These are phyloP conservation scores for Starmera amethionina DNA, from an alignment of 805 yeast species.

Conservation along the genomic window DNA sequence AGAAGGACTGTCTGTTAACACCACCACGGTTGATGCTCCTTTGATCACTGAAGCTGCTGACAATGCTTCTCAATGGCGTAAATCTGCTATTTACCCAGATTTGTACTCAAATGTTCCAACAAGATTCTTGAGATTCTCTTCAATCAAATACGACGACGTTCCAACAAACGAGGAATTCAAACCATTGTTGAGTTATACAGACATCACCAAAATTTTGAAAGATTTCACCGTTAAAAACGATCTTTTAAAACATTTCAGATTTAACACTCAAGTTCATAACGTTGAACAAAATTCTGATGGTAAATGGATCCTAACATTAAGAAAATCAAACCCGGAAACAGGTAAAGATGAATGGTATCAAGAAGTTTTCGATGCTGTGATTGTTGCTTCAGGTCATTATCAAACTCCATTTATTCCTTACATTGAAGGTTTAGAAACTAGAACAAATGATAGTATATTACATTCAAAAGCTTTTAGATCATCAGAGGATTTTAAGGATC, in stretches of 20 bases:
- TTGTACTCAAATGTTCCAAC: slow-evolving; percentile 32
- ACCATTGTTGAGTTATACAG: slow-evolving; percentile 27
- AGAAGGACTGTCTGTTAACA: slow-evolving; percentile 5
- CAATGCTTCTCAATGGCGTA: slow-evolving; percentile 26
- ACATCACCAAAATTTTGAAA: slow-evolving; percentile 19
- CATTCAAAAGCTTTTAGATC: slow-evolving; percentile 43
- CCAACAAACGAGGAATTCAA: slow-evolving; percentile 16
- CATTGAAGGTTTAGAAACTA: slow-evolving; percentile 32
- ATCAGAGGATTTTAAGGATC: slow-evolving; percentile 27
- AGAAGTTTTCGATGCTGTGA: slow-evolving; percentile 43
- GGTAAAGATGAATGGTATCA: slow-evolving; percentile 29
- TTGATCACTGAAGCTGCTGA: slow-evolving; percentile 15
- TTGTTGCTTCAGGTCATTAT: slow-evolving; percentile 51
- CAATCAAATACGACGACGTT: slow-evolving; percentile 21
- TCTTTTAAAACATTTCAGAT: slow-evolving; percentile 23
- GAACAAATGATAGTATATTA: slow-evolving; percentile 30
- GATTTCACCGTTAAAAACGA: slow-evolving; percentile 20
- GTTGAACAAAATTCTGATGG: slow-evolving; percentile 21
- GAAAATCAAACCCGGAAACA: slow-evolving; percentile 8
- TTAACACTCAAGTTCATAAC: slow-evolving; percentile 28
- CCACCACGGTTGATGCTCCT: slow-evolving; percentile 8
- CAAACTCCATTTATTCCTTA: slow-evolving; percentile 45
- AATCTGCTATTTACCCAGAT: slow-evolving; percentile 25
- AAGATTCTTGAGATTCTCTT: slow-evolving; percentile 26
- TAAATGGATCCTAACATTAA: slow-evolving; percentile 28